Base-by-base conservation (phyloP, 148 eudicot species). In the Silene uniflora region DNA sequence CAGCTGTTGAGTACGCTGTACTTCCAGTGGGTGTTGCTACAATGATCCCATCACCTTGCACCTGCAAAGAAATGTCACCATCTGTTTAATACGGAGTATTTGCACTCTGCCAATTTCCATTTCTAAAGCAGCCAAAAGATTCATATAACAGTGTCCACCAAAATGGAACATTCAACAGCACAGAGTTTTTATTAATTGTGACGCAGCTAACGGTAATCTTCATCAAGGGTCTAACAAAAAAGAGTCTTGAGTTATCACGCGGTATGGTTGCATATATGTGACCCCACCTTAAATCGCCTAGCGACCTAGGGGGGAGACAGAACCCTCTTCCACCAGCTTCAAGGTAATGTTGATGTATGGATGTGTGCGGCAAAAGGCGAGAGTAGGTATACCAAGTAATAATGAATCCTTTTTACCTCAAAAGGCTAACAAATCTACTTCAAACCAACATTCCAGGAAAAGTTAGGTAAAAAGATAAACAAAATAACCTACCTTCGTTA, bases 1-100 rank as follows among this genome's bases (percentile, higher is more conserved):
- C 99, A 72, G 99, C 88, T 71, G 97, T 95, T 70, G 97, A 92
- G 76, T 95, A 95, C 69, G 99, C 99, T 19, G 99, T 95, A 80
- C 99, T 95, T 78, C 99, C 99, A 79, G 99, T 95, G 55, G 99
- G 99, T 74, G 99, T 95, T 47, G 99, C 99, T 60, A 95, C 89
- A 75, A 95, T 95, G 81, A 95, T 96, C 79, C 99, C 99, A 91
- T 95, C 99, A 76, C 97, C 99, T 95, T 95, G 99, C 80, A 95
- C 99, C 99, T 85, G 52, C 46, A 75, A 19, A 54, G 19, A 44
- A 46, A 29, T 54, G 24, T 85, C 58, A 23, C 65, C 32, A 63
- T 16, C n/a, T n/a, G n/a, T 25, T 59, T 4, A 54, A 71, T 25
- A n/a, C n/a, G n/a, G n/a, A n/a, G n/a, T n/a, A 52, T 54, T 42